Conservation (phyloP, 495 filamentous ascomycete species). For the Penicillium malachiteum region DNA sequence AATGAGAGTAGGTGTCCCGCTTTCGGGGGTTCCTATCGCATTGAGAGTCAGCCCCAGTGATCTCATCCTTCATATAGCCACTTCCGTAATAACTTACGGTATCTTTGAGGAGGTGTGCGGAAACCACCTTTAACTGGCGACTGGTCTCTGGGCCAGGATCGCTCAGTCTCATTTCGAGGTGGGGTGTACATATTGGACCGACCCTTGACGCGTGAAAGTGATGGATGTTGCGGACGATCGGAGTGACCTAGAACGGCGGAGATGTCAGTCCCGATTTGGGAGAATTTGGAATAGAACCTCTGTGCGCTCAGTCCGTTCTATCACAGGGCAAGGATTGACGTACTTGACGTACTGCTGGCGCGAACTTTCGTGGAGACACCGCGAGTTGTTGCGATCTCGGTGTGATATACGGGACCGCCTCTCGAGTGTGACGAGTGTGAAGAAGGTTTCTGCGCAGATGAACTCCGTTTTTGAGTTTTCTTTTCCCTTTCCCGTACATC, state of each 20-base stretch:
- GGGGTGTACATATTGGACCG: slow-evolving; percentile 39
- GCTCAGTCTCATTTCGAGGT: slow-evolving; percentile 27
- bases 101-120: slow-evolving; percentile 22
- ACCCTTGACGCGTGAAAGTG: slow-evolving; percentile 40
- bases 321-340: slow-evolving; percentile 7
- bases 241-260: slow-evolving; percentile 16
- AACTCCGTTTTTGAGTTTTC: slow-evolving; percentile 29
- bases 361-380: slow-evolving; percentile 13
- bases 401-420: slow-evolving; percentile 25
- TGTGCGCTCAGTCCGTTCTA: background rate
- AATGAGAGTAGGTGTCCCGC: slow-evolving; percentile 30
- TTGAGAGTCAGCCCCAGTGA: slow-evolving; percentile 9
- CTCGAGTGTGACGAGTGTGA: slow-evolving; percentile 19
- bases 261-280: background rate
- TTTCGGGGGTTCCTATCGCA: slow-evolving; percentile 29
- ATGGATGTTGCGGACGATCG: slow-evolving; percentile 33
- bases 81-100: slow-evolving; percentile 13
- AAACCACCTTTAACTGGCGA: slow-evolving; percentile 22
- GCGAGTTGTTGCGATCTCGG: slow-evolving; percentile 21
- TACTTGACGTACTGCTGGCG: slow-evolving; percentile 31
- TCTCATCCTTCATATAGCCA: background rate
- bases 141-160: slow-evolving; percentile 39
- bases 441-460: slow-evolving; percentile 19
- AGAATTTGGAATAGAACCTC: slow-evolving; percentile 7
- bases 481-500: slow-evolving; percentile 33